These are phyloP conservation scores for Penicillium waksmanii DNA, from an alignment of 495 filamentous ascomycete genomes.

Conservation along the genomic window DNA sequence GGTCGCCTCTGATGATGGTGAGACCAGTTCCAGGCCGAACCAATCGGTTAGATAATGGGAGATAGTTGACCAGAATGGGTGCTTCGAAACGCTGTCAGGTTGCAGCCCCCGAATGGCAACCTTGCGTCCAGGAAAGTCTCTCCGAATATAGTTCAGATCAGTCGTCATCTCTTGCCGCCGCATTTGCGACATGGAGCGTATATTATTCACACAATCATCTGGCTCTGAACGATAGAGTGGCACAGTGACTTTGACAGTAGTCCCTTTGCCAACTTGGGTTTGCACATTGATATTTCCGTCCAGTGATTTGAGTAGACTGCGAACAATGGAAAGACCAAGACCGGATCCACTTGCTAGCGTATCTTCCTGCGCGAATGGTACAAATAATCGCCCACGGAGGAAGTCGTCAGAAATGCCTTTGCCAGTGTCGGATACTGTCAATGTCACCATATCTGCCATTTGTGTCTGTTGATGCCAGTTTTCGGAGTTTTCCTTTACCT, in stretches of 20 bases:
- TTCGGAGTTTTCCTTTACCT: conserved; percentile 30
- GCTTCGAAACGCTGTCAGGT: conserved; percentile 16
- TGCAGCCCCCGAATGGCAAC: conserved; percentile 40
- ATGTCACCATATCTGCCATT: not conserved
- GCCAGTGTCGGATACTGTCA: conserved; percentile 40
- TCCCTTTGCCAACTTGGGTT: conserved; percentile 45
- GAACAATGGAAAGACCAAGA: conserved; percentile 48
- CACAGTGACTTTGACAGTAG: conserved; percentile 51
- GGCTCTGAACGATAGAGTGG: conserved; percentile 37
- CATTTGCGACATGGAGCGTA: conserved; percentile 7
- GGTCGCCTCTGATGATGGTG: conserved; percentile 21
- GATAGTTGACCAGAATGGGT: conserved; percentile 29
- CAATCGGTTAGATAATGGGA: conserved; percentile 43
- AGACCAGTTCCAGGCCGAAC: conserved; percentile 45
- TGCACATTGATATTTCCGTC: conserved; percentile 47
- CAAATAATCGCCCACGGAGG: conserved; percentile 44
- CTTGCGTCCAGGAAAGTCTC: conserved; percentile 26
- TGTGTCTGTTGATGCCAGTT: not conserved
- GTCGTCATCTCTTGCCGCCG: conserved; percentile 15
- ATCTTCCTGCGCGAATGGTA: conserved; percentile 55
- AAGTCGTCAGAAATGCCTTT: conserved; percentile 41
- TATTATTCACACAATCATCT: conserved; percentile 16
- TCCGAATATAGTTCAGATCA: conserved; percentile 25
- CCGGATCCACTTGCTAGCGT: conserved; percentile 48
- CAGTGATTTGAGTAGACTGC: conserved; percentile 42